phyloP scores from a whole-genome alignment of 1,139 yeast genomes.

The Candida pseudoviswanathii region DNA sequence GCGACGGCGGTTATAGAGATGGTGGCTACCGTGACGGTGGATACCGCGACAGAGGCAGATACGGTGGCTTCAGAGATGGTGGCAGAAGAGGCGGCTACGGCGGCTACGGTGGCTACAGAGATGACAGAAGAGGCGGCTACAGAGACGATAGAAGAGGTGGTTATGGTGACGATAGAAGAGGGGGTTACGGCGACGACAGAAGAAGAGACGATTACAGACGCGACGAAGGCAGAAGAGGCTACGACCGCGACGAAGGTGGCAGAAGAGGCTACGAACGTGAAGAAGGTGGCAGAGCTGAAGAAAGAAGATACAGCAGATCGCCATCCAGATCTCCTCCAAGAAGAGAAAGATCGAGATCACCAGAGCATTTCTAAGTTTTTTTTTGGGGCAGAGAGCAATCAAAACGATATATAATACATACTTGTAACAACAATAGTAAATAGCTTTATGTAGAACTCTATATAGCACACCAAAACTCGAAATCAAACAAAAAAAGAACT shows the following conservation, averaged over 20 bases:
- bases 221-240: conserved; percentile 17
- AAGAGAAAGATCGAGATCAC: conserved; percentile 46
- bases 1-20: conserved; percentile 14
- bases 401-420: background rate
- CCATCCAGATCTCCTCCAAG: conserved; percentile 45
- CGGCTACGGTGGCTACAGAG: conserved; percentile 21
- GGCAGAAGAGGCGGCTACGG: conserved; percentile 20
- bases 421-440: background rate
- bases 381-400: no score
- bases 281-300: conserved; percentile 19
- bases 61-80: conserved; percentile 15
- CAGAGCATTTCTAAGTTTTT: conserved; percentile 21
- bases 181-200: conserved; percentile 16
- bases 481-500: background rate
- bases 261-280: conserved; percentile 19
- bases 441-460: conserved; percentile 1
- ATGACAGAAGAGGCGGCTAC: conserved; percentile 19
- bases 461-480: background rate
- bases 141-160: conserved; percentile 19
- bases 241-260: conserved; percentile 20
- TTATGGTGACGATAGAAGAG: conserved; percentile 21
- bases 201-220: conserved; percentile 16
- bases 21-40: conserved; percentile 13
- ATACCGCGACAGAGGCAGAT: conserved; percentile 17
- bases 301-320: conserved; percentile 38